Conservation (phyloP, 192 early-diverging fungal genomes). For the Gonapodya prolifera region DNA sequence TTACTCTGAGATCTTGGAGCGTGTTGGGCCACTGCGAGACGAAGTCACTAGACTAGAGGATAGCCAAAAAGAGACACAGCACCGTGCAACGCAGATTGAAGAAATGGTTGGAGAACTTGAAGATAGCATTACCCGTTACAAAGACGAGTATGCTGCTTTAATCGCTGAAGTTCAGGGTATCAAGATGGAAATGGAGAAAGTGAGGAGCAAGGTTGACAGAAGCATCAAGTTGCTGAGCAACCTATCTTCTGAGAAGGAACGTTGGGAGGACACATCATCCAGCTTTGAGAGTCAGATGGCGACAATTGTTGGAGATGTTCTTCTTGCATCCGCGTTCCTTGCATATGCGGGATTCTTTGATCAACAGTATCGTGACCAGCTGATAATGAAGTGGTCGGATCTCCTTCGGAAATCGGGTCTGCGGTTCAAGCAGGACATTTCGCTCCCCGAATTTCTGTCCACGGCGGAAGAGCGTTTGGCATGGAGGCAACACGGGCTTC, state of each 20-base stretch:
- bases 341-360: conserved; percentile 98
- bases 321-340: conserved; percentile 85
- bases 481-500: conserved; percentile 76
- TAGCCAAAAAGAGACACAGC: conserved; percentile 57
- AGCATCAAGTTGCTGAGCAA: conserved; percentile 75
- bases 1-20: conserved; percentile 84
- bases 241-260: conserved; percentile 78
- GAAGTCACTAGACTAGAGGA: conserved; percentile 79
- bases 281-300: conserved; percentile 94
- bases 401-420: conserved; percentile 58
- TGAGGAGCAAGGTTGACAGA: conserved; percentile 85
- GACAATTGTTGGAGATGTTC: conserved; percentile 93
- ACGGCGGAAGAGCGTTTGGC: conserved; percentile 79
- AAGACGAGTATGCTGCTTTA: conserved; percentile 93
- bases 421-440: conserved; percentile 63
- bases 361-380: conserved; percentile 78
- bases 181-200: conserved; percentile 84
- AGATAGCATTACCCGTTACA: conserved; percentile 76
- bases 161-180: conserved; percentile 84
- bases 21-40: conserved; percentile 84
- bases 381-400: conserved; percentile 64
- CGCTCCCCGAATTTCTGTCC: conserved; percentile 79
- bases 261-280: conserved; percentile 82
- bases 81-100: conserved; percentile 58
- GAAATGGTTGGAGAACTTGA: conserved; percentile 75